Evolutionary conservation across 2,329 filamentous ascomycete species (phyloP).

Genomic region (Cercospora citrullina): DNA sequence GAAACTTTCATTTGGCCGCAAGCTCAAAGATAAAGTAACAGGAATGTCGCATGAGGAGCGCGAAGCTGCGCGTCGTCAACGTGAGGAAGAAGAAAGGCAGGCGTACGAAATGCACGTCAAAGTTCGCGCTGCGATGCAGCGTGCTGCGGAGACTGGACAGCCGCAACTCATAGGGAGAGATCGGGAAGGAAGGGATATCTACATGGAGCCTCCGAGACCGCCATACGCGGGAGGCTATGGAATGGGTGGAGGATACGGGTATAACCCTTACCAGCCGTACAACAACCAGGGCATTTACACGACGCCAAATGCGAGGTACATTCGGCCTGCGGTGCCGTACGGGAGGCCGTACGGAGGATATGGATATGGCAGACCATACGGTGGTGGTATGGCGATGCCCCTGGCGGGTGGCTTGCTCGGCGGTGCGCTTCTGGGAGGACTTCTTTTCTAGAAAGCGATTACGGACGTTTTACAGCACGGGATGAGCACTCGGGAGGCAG

Average conservation of each 20-base stretch:
- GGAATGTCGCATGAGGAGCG: slow-evolving; percentile 58
- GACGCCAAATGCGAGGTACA: slow-evolving; percentile 51
- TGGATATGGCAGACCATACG: slow-evolving; percentile 41
- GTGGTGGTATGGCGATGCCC: slow-evolving; percentile 39
- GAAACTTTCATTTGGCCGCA: slow-evolving; percentile 50
- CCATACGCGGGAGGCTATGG: slow-evolving; percentile 36
- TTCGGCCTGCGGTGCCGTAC: slow-evolving; percentile 53
- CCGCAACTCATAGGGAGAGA: slow-evolving; percentile 59
- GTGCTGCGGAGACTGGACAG: slow-evolving; percentile 55
- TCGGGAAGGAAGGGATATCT: slow-evolving; percentile 56
- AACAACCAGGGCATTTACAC: slow-evolving; percentile 42
- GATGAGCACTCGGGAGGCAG: too few relatives aligned
- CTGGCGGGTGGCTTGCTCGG: slow-evolving; percentile 50
- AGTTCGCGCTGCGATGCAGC: slow-evolving; percentile 53
- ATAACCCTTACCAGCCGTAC: slow-evolving; percentile 38
- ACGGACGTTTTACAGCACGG: too few relatives aligned
- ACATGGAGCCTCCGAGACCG: slow-evolving; percentile 55
- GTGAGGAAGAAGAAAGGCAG: slow-evolving; percentile 53
- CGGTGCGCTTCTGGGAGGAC: slow-evolving; percentile 43
- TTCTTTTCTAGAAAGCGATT: background rate
- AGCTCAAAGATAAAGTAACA: slow-evolving; percentile 61
- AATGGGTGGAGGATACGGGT: slow-evolving; percentile 33
- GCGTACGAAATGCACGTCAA: slow-evolving; percentile 56
- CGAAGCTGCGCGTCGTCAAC: slow-evolving; percentile 46
- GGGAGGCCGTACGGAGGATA: slow-evolving; percentile 30